Conservation (phyloP, 2,329 filamentous ascomycete species). For the Botrytis galanthina region DNA sequence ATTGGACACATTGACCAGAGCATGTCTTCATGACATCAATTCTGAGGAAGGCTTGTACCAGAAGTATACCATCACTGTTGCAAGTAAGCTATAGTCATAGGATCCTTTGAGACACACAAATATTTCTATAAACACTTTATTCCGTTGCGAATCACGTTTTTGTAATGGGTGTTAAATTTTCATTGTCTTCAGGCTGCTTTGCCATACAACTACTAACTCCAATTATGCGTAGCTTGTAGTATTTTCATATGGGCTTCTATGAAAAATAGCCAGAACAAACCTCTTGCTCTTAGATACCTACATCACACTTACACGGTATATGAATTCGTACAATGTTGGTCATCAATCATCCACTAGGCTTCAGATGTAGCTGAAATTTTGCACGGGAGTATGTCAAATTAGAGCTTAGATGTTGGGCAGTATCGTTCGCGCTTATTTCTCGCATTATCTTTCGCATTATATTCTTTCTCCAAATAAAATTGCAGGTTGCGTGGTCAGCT, state of each 20-base stretch:
- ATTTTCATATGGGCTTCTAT: background rate
- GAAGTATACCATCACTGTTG: slow-evolving; percentile 19
- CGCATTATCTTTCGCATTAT: background rate
- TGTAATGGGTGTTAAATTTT: background rate
- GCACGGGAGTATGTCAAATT: background rate
- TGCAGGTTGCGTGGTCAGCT: background rate
- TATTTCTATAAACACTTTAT: background rate
- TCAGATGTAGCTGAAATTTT: background rate
- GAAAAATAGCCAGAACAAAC: too few relatives aligned
- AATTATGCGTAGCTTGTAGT: background rate
- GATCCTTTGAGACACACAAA: background rate
- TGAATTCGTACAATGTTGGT: background rate
- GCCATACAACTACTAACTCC: background rate
- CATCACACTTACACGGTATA: background rate
- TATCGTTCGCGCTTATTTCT: background rate
- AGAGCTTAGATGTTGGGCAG: background rate
- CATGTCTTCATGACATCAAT: slow-evolving; percentile 13
- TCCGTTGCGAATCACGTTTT: background rate
- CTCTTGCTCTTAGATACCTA: background rate
- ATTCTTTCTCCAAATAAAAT: too few relatives aligned
- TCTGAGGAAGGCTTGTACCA: slow-evolving; percentile 17
- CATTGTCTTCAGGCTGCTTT: background rate
- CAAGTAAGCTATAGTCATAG: slow-evolving; percentile 1
- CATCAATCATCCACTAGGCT: background rate
- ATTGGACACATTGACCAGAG: slow-evolving; percentile 11